Base-by-base conservation (phyloP, 805 yeast genomes). In the Pichia membranifaciens region DNA sequence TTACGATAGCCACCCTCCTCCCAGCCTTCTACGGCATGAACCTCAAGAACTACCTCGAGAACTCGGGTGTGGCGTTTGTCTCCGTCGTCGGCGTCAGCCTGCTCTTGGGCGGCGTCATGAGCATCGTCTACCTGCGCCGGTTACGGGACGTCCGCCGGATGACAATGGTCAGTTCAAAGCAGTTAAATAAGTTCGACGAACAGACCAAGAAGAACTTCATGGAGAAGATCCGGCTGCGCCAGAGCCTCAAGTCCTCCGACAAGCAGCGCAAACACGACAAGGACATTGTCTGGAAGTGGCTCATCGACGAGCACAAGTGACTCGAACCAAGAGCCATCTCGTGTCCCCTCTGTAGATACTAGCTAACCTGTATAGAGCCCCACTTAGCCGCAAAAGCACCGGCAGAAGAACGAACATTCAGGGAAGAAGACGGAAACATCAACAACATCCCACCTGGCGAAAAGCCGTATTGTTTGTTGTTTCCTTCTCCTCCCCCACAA, bases 11-110 rank as follows among this genome's bases (percentile, higher is more conserved):
- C 1, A 84, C 96, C 1, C 68, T 87, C 18, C 57, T 87, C 1
- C 96, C 96, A 2, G 95, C 95, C 7, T 82, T 89, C 56, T 90
- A 87, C 58, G 96, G 96, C 31, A 86, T 86, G 95, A 86, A 86
- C 58, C 67, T 86, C 57, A 82, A 82, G 52, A 86, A 86, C 57
- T 85, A 81, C 58, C 78, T 85, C 5, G 95, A 86, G 61, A 87
- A 83, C 4, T 77, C 85, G 0, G 58, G 68, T 32, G 58, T 66
- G 36, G 93, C 93, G 0, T 86, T 86, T 63, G 79, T 74, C 0
- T 67, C 72, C 1, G 82, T 84, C 5, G 71, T 83, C 2, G 60
- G 62, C 0, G 47, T 77, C 4, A 81, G 88, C 10, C 54, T 78
- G 2, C 13, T 78, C 0, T 72, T 75, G 50, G 93, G 85, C 0